These are phyloP conservation scores for Trifolium repens DNA, from an alignment of 306 rosid genomes.

Conservation along the genomic window DNA sequence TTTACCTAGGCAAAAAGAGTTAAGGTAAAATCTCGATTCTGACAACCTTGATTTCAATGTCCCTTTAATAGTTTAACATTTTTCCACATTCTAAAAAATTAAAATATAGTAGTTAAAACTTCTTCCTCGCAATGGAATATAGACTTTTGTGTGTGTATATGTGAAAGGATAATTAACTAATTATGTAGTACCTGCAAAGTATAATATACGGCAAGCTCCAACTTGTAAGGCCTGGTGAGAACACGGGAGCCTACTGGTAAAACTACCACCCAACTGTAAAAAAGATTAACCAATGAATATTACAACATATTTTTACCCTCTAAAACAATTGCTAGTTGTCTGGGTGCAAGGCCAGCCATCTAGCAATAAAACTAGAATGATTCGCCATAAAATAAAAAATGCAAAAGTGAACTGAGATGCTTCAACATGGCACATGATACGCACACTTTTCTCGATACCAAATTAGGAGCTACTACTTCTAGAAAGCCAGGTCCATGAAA, in stretches of 20 bases:
- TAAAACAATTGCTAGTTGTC: constrained; percentile 21
- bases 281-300: constrained; percentile 39
- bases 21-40: too few relatives aligned
- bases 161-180: constrained; percentile 21
- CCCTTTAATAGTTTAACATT: constrained; percentile 10
- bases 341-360: constrained; percentile 39
- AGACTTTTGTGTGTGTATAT: constrained; percentile 4
- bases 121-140: constrained; percentile 20
- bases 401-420: constrained; percentile 37
- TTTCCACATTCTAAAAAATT: not conserved
- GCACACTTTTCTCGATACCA: constrained; percentile 84
- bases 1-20: too few relatives aligned
- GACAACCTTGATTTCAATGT: constrained; percentile 15
- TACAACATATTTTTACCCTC: constrained; percentile 1
- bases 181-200: constrained; percentile 69
- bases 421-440: constrained; percentile 51
- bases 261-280: constrained; percentile 90
- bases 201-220: constrained; percentile 92
- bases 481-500: constrained; percentile 90
- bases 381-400: constrained; percentile 14
- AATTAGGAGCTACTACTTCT: constrained; percentile 81
- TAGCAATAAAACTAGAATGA: constrained; percentile 24
- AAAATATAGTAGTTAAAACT: constrained; percentile 22
- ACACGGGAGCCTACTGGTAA: constrained; percentile 79
- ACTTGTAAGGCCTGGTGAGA: constrained; percentile 74